Conservation (phyloP, 2,329 filamentous ascomycete genomes). For the Xylariaceae sp. region DNA sequence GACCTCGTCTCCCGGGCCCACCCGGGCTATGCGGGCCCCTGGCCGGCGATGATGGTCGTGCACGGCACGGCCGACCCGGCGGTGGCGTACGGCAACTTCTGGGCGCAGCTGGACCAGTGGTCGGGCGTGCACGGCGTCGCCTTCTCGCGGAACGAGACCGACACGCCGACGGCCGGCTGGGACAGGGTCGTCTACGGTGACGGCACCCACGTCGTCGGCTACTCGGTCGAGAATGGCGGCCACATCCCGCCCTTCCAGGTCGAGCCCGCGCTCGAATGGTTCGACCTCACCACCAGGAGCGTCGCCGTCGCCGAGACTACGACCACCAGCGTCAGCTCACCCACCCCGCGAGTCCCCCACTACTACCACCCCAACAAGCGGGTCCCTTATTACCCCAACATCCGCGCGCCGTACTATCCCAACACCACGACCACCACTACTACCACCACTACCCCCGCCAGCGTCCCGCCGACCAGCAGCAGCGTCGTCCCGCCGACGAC, state of each 20-base stretch:
- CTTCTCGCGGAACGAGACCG: not conserved
- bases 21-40: slow-evolving; percentile 19
- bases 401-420: no score
- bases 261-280: not conserved
- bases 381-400: no score
- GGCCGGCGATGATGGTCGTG: slow-evolving; percentile 20
- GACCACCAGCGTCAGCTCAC: no score
- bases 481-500: no score
- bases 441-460: no score
- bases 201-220: slow-evolving; percentile 1
- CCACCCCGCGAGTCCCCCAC: no score
- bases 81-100: slow-evolving; percentile 1
- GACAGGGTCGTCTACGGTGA: slow-evolving; percentile 1
- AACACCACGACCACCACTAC: no score
- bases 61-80: slow-evolving; percentile 20
- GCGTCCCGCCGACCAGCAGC: no score
- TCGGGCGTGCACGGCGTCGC: not conserved
- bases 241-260: slow-evolving; percentile 2
- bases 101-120: slow-evolving; percentile 3
- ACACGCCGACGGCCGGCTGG: not conserved
- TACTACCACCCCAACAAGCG: no score
- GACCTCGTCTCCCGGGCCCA: slow-evolving; percentile 34
- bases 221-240: not conserved
- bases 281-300: no score
- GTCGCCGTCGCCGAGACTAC: no score